These are phyloP conservation scores for Mucuna pruriens DNA, from an alignment of 306 rosid genomes.

Conservation along the genomic window DNA sequence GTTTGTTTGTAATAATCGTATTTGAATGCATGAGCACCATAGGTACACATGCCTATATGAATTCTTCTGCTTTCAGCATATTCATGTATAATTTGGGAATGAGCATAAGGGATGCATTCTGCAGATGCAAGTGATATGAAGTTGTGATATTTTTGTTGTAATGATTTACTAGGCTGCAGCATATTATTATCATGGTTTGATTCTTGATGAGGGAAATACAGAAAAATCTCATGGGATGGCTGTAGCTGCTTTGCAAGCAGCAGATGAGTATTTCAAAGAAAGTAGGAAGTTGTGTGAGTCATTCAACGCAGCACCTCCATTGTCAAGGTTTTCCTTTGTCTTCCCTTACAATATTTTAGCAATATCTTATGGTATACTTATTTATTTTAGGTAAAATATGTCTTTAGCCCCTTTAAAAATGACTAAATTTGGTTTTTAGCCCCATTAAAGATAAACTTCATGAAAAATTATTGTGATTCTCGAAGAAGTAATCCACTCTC, in stretches of 20 bases:
- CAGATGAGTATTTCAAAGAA: constrained; percentile 94
- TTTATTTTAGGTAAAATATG: too few relatives aligned
- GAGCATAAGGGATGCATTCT: constrained; percentile 23
- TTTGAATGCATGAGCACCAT: background rate
- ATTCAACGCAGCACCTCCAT: constrained; percentile 72
- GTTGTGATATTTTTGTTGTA: constrained; percentile 34
- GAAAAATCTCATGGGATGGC: constrained; percentile 99
- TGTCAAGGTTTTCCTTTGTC: constrained; percentile 67
- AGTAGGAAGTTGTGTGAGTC: constrained; percentile 85
- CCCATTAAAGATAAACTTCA: too few relatives aligned
- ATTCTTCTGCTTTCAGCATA: constrained; percentile 22
- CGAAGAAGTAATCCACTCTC: background rate
- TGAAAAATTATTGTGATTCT: background rate
- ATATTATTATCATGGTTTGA: constrained; percentile 94
- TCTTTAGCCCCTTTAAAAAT: too few relatives aligned
- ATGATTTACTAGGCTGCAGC: constrained; percentile 84
- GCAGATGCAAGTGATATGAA: constrained; percentile 13
- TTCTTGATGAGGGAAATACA: constrained; percentile 98
- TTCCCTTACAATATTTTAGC: too few relatives aligned
- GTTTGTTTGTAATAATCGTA: background rate
- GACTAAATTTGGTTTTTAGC: too few relatives aligned
- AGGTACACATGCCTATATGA: background rate
- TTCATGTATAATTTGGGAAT: background rate
- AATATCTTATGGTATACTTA: too few relatives aligned
- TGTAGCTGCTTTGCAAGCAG: constrained; percentile 98